phyloP scores from a whole-genome alignment of 176 grass and related monocot genomes.

The Carex littledalei region DNA sequence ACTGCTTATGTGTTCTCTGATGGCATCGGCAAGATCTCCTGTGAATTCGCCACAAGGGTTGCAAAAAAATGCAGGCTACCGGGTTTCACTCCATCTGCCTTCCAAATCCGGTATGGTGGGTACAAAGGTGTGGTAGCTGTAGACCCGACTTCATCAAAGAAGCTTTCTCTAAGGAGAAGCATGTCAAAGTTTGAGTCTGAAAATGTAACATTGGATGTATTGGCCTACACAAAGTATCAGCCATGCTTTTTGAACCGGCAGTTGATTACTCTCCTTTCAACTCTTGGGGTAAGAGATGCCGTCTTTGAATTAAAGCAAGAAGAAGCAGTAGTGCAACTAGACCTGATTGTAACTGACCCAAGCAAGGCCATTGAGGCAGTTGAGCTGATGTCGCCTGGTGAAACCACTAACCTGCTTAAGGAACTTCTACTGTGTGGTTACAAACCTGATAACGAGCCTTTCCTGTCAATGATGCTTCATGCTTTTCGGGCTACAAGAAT shows the following conservation, averaged over 20 bases:
- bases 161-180: conserved; percentile 82
- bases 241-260: conserved; percentile 74
- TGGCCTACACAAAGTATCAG: conserved; percentile 89
- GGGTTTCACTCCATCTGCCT: conserved; percentile 64
- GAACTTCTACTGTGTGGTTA: conserved; percentile 64
- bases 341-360: conserved; percentile 57
- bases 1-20: conserved; percentile 70
- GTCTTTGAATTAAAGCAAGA: conserved; percentile 69
- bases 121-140: conserved; percentile 85
- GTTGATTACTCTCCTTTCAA: conserved; percentile 83
- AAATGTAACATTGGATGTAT: conserved; percentile 69
- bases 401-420: conserved; percentile 63
- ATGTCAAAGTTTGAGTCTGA: conserved; percentile 82
- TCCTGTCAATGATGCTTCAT: conserved; percentile 74
- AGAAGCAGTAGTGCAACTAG: conserved; percentile 45
- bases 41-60: conserved; percentile 60
- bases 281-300: conserved; percentile 47
- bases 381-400: conserved; percentile 69
- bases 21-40: conserved; percentile 87
- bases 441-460: conserved; percentile 67
- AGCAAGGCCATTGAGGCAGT: conserved; percentile 49
- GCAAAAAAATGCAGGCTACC: conserved; percentile 60
- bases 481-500: conserved; percentile 70
- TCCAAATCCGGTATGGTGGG: conserved; percentile 89
- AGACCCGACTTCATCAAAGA: conserved; percentile 50